phyloP scores from a whole-genome alignment of 352 stramenopile species.

The Plasmopara halstedii region DNA sequence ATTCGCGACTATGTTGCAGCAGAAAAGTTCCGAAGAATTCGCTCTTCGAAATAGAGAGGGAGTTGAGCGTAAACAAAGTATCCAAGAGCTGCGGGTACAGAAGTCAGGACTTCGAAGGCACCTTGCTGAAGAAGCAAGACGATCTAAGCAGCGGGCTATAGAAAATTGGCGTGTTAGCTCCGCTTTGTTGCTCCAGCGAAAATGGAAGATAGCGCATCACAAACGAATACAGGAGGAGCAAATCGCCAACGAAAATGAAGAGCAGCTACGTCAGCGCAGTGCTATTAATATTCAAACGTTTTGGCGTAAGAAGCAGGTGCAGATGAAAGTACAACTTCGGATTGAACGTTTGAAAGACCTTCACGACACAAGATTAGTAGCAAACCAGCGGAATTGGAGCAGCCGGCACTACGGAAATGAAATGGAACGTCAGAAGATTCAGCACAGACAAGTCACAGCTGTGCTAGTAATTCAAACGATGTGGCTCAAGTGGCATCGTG shows the following conservation, averaged over 20 bases:
- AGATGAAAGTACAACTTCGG: neutral
- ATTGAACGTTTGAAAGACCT: constrained; percentile 5
- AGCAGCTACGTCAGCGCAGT: constrained; percentile 4
- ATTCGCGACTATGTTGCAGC: constrained; percentile 6
- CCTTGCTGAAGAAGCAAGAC: neutral
- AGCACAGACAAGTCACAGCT: constrained; percentile 17
- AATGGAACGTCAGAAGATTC: constrained; percentile 14
- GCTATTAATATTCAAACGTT: constrained; percentile 10
- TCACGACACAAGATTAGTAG: constrained; percentile 12
- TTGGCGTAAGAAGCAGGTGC: constrained; percentile 9
- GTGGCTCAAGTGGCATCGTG: constrained; percentile 20
- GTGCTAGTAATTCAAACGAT: constrained; percentile 18
- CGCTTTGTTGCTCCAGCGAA: constrained; percentile 4
- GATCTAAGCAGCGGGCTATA: neutral
- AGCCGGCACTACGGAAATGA: constrained; percentile 10
- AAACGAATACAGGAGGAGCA: neutral
- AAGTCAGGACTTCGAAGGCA: neutral
- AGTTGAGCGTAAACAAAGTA: constrained; percentile 2
- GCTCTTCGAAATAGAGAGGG: constrained; percentile 2
- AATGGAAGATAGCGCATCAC: constrained; percentile 1
- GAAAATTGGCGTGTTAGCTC: neutral
- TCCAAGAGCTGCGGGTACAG: constrained; percentile 4
- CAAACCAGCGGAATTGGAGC: constrained; percentile 16
- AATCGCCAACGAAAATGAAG: constrained; percentile 1
- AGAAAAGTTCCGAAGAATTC: constrained; percentile 8